These are phyloP conservation scores for Globisporangium alternatum DNA, from an alignment of 352 stramenopile species.

Conservation along the genomic window DNA sequence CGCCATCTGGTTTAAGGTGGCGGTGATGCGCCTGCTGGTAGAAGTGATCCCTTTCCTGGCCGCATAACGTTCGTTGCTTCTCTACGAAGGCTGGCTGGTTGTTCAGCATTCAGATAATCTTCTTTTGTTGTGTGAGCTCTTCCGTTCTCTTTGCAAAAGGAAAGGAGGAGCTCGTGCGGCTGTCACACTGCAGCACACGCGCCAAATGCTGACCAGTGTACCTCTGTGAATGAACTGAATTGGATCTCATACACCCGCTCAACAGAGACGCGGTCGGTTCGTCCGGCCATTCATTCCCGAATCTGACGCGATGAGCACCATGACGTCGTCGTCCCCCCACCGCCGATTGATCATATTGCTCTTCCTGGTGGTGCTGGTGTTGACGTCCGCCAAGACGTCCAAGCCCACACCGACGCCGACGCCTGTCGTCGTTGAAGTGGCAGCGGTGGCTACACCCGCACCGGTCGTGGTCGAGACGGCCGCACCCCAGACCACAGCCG, in stretches of 20 bases:
- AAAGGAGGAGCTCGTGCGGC: neutral
- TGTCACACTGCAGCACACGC: neutral
- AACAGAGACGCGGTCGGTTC: neutral
- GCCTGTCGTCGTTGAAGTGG: neutral
- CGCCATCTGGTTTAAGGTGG: neutral
- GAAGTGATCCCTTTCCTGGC: neutral
- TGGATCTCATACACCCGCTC: too few species aligned
- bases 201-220: neutral
- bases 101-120: neutral
- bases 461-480: neutral
- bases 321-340: neutral
- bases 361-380: neutral
- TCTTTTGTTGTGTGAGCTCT: neutral
- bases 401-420: constrained; percentile 1
- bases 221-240: neutral
- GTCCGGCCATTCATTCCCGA: neutral
- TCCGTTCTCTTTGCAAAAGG: neutral
- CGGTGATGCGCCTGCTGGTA: neutral
- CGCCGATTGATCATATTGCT: neutral
- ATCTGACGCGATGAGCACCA: constrained; percentile 6
- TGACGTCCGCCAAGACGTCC: constrained; percentile 3
- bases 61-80: neutral
- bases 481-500: neutral
- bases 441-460: neutral
- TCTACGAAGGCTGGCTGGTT: too few species aligned